These are phyloP conservation scores for Dacryopinax primogenitus DNA, from an alignment of 768 basidiomycete species.

Conservation along the genomic window DNA sequence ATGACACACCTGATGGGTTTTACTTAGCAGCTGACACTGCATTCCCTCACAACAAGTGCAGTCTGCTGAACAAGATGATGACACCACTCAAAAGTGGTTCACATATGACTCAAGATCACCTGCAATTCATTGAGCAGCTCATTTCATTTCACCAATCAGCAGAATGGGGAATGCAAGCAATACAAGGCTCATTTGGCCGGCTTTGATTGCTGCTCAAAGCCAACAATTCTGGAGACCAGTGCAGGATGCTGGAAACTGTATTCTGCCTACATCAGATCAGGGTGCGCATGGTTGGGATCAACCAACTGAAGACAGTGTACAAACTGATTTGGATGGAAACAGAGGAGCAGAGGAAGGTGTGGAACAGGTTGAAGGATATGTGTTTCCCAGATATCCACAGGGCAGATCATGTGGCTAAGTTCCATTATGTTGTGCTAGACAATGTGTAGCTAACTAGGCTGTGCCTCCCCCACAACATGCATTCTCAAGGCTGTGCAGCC, in stretches of 20 bases:
- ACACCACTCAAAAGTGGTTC: slow-evolving; percentile 31
- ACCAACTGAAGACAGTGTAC: slow-evolving; percentile 34
- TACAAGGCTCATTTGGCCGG: slow-evolving; percentile 38
- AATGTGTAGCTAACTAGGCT: background rate
- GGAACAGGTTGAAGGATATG: slow-evolving; percentile 31
- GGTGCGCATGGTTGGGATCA: slow-evolving; percentile 9
- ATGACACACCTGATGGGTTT: slow-evolving; percentile 30
- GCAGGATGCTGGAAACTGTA: slow-evolving; percentile 30
- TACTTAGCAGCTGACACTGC: slow-evolving; percentile 37
- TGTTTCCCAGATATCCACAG: slow-evolving; percentile 28
- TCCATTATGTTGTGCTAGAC: slow-evolving; percentile 19
- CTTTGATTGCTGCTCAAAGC: slow-evolving; percentile 34
- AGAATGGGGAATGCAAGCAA: slow-evolving; percentile 38
- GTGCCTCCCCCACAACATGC: background rate
- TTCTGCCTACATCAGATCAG: slow-evolving; percentile 30
- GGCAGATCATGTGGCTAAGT: slow-evolving; percentile 29
- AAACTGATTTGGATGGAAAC: slow-evolving; percentile 28
- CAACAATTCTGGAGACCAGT: slow-evolving; percentile 20
- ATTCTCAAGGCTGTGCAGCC: no score
- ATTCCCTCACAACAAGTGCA: slow-evolving; percentile 30
- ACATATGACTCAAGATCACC: background rate
- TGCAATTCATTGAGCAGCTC: slow-evolving; percentile 28
- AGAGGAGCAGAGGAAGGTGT: slow-evolving; percentile 22
- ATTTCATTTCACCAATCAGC: slow-evolving; percentile 38
- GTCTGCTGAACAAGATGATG: slow-evolving; percentile 28